Percentiles rank a stretch among this genome's conserved stretches.
phyloP scores from a whole-genome alignment of 768 basidiomycete genomes.

The Gymnopilus dilepis region DNA sequence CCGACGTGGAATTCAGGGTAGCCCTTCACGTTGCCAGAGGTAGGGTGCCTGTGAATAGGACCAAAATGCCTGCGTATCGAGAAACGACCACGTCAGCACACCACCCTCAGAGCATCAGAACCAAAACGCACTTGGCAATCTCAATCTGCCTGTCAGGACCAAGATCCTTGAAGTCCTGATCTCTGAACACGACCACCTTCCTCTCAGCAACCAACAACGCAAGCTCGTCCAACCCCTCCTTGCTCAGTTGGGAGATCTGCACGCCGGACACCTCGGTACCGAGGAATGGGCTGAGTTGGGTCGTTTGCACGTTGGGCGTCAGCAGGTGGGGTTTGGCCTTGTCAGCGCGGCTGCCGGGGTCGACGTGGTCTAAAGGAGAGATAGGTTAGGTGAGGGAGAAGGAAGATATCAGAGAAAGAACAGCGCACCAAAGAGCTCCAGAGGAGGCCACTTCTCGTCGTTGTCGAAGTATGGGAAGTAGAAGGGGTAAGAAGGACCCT shows the following conservation, averaged over 20 bases:
- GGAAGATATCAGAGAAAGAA: background rate
- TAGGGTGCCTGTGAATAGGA: conserved; percentile 51
- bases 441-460: conserved; percentile 55
- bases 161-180: conserved; percentile 69
- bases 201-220: conserved; percentile 56
- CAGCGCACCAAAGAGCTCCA: conserved; percentile 48
- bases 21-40: conserved; percentile 56
- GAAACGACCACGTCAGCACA: background rate
- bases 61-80: conserved; percentile 46
- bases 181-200: conserved; percentile 59
- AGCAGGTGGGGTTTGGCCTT: conserved; percentile 57
- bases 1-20: conserved; percentile 66
- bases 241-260: conserved; percentile 56
- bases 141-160: conserved; percentile 56
- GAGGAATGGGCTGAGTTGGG: conserved; percentile 53
- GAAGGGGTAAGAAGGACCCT: conserved; percentile 52
- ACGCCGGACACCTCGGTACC: conserved; percentile 57
- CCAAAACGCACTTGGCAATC: conserved; percentile 43
- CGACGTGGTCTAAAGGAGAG: conserved; percentile 38
- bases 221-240: conserved; percentile 59
- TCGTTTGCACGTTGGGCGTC: conserved; percentile 39
- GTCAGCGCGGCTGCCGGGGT: conserved; percentile 53
- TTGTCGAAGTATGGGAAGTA: conserved; percentile 53
- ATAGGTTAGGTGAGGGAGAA: conserved; percentile 3
- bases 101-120: background rate